Evolutionary conservation across 768 basidiomycete genomes (phyloP), one percentile per base, ranked within the genome.

Genomic region (Lactarius quietus): DNA sequence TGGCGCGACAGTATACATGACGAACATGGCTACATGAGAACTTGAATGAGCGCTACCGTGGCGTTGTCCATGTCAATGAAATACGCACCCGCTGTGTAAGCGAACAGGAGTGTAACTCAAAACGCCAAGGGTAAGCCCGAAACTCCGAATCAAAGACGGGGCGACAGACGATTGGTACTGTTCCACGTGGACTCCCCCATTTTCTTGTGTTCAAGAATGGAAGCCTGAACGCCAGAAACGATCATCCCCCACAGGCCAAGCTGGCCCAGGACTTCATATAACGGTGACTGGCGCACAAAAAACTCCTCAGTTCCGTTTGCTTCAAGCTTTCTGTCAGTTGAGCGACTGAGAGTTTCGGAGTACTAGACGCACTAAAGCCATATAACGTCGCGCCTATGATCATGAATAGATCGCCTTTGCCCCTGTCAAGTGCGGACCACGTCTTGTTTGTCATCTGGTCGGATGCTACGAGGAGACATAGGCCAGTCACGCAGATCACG

Each of bases 251-350:
- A 95, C 83, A 94, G 85, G 6, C 93, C 93, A 57, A 94, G 76
- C 74, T 92, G 90, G 15, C 93, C 93, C 20, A 94, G 86, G 63
- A 94, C 90, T 77, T 94, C 93, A 70, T 92, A 94, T 43, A 94
- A 78, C 5, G 93, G 93, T 12, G 86, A 80, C 69, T 77, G 84
- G 64, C 92, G 83, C 35, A 95, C 93, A 65, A 94, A 84, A 74
- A 90, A 90, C 72, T 94, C 93, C 74, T 95, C 93, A 0, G 90
- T 92, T 35, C 93, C 90, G 69, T 94, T 94, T 28, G 90, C 92
- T 93, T 67, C 35, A 23, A 35, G 29, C 23, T 23, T 4, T 12
- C 18, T 9, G 43, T 68, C 38, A 64, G 55, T 57, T 35, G 5
- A 35, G 31, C 3, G 1, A 15, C 36, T 8, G 31, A 23, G 3